Base-by-base conservation (phyloP, 2,329 filamentous ascomycete species). In the Cercospora sp. region DNA sequence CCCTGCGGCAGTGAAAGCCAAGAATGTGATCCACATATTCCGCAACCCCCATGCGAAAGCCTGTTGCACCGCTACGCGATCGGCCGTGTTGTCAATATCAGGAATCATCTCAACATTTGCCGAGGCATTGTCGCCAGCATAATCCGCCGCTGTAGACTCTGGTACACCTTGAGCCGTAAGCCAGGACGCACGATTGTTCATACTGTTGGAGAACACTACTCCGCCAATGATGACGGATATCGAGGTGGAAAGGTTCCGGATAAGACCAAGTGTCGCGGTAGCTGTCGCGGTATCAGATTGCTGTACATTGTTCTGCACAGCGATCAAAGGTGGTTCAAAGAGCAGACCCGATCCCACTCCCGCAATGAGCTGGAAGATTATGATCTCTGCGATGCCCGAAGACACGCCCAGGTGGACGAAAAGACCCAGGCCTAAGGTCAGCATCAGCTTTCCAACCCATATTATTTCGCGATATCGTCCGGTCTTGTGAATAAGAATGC, bases 71-170 rank as follows among this genome's bases (percentile, higher is more conserved):
- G 48, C 48, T 12, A 55, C 23, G 16, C 48, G 48, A 28, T 28
- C 48, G 12, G 48, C 20, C 12, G 9, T 13, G 23, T 30, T 55
- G 9, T 28, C 23, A 16, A 55, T 55, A n/a, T 55, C 48, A 30
- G 48, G 48, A n/a, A 55, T 55, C 48, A 55, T 55, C 48, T 55
- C 48, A 26, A 55, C 48, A 55, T 55, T 55, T 9, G 48, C 48
- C 12, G 48, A 55, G 23, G 48, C 48, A 55, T 55, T 55, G 26
- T 55, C 48, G 23, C 48, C 48, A 26, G 48, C 48, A 26, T 55
- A 55, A 28, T 55, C 48, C 23, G 48, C 48, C 48, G 48, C 48
- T 30, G 48, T 55, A 5, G 48, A 55, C 7, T 55, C 48, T 26
- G 48, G 23, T 28, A 55, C 23, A n/a, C 23, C 48, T 55, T 55